phyloP scores from a whole-genome alignment of 768 basidiomycete species.

The Tricholoma flavovirens region DNA sequence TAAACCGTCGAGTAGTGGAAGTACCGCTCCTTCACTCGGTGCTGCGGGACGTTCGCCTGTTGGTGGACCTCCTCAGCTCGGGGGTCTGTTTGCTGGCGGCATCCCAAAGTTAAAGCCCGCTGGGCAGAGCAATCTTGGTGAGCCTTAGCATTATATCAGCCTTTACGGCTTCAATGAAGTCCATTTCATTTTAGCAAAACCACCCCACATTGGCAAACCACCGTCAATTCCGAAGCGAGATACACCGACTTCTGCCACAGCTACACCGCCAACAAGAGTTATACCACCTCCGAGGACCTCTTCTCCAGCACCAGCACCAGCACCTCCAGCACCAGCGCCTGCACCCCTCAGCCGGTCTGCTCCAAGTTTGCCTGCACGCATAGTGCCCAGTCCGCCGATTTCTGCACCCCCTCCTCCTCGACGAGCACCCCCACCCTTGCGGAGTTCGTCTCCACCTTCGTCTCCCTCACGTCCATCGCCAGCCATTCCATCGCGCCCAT shows the following conservation, averaged over 20 bases:
- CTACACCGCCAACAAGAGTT: conserved; percentile 21
- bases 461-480: conserved; percentile 36
- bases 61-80: conserved; percentile 70
- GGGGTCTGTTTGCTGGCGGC: conserved; percentile 83
- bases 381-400: conserved; percentile 25
- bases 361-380: conserved; percentile 34
- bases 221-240: conserved; percentile 57
- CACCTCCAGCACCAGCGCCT: background rate
- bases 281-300: conserved; percentile 20
- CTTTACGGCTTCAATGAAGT: background rate
- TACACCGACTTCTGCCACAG: conserved; percentile 23
- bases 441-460: conserved; percentile 27
- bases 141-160: conserved; percentile 12
- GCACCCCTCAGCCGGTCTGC: conserved; percentile 27
- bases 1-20: conserved; percentile 29
- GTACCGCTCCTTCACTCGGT: conserved; percentile 31
- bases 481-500: conserved; percentile 31
- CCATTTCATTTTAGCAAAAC: conserved; percentile 43
- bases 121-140: conserved; percentile 56
- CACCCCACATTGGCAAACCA: conserved; percentile 58
- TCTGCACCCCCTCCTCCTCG: conserved; percentile 37
- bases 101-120: conserved; percentile 86
- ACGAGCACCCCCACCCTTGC: conserved; percentile 32
- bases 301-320: conserved; percentile 17
- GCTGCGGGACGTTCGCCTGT: conserved; percentile 24